Conservation (phyloP, 176 grass and related monocot species). For the Aegilops speltoides region DNA sequence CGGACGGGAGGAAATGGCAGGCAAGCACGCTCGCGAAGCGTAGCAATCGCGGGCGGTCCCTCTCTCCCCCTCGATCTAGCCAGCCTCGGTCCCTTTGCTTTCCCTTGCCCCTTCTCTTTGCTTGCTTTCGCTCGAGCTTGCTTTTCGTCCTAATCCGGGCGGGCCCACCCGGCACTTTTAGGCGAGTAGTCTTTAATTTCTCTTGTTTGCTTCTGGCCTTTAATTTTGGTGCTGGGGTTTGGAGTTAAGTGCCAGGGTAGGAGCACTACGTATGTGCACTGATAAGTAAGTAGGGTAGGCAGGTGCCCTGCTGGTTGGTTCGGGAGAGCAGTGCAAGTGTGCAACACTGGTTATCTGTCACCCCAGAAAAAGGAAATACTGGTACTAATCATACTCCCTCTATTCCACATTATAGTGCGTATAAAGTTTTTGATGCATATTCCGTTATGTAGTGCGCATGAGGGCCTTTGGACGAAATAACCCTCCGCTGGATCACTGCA, state of each 20-base stretch:
- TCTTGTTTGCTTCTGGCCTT: neutral
- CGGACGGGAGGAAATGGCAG: slow-evolving; percentile 68
- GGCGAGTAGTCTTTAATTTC: slow-evolving; percentile 22
- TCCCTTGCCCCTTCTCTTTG: slow-evolving; percentile 11
- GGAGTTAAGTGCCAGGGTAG: too few species aligned
- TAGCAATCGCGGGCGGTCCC: slow-evolving; percentile 61
- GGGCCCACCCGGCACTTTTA: slow-evolving; percentile 34
- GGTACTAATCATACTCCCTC: neutral
- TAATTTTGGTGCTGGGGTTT: neutral
- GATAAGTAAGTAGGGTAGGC: neutral
- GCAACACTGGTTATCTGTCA: too few species aligned
- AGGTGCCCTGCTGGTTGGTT: neutral
- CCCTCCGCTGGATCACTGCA: too few species aligned
- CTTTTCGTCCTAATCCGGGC: slow-evolving; percentile 50
- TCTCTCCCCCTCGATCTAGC: slow-evolving; percentile 54
- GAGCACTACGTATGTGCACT: too few species aligned
- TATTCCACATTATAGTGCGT: too few species aligned
- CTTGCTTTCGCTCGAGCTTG: slow-evolving; percentile 21
- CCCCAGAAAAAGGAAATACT: neutral
- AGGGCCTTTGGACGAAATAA: too few species aligned
- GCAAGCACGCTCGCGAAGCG: slow-evolving; percentile 79
- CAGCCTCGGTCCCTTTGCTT: neutral
- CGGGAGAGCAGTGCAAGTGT: too few species aligned
- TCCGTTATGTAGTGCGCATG: too few species aligned
- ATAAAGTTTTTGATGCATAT: too few species aligned